Evolutionary conservation across 192 early-diverging fungal genomes (phyloP), one percentile per base, ranked within the genome.

Genomic region (Obelidium mucronatum): DNA sequence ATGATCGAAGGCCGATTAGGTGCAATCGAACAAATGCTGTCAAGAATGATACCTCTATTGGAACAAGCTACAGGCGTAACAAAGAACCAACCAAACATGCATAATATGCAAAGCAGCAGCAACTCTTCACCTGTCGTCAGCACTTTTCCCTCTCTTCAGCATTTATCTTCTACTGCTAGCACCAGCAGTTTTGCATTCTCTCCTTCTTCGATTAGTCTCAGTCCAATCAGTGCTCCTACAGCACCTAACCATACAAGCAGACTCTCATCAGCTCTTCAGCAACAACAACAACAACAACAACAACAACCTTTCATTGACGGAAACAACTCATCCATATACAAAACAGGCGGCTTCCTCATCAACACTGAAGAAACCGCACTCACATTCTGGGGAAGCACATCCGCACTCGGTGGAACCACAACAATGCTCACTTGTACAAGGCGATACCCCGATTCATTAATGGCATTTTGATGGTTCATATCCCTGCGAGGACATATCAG

Each of bases 341-440:
- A 69, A 69, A 69, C 67, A 0, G 67, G 67, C 67, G 67, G 67
- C 26, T 69, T 69, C 33, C 33, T 69, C 19, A 53, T 52, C 51
- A 69, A 69, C 30, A 52, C 40, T n/a, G 67, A 69, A 69, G 67
- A 69, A 53, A 69, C 67, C 1, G 67, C 67, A 26, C 33, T 69
- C 8, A 69, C 67, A 33, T 69, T 69, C 34, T 69, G 67, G 67
- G 67, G 67, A 11, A 69, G 67, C 33, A 69, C 67, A 8, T 30
- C n/a, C 24, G 67, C 67, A 8, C 48, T 69, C 26, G 67, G 67
- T 26, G 67, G 67, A 52, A 44, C 24, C 15, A 69, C 28, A 69
- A 52, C 48, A 69, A 44, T 11, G 67, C 51, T 34, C 67, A 69
- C 40, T 34, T 69, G 26, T 69, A 69, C 67, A 44, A 53, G 28